Evolutionary conservation across 805 yeast species (phyloP), one percentile per base, ranked within the genome.

Genomic region (Nakazawaea ernobii): DNA sequence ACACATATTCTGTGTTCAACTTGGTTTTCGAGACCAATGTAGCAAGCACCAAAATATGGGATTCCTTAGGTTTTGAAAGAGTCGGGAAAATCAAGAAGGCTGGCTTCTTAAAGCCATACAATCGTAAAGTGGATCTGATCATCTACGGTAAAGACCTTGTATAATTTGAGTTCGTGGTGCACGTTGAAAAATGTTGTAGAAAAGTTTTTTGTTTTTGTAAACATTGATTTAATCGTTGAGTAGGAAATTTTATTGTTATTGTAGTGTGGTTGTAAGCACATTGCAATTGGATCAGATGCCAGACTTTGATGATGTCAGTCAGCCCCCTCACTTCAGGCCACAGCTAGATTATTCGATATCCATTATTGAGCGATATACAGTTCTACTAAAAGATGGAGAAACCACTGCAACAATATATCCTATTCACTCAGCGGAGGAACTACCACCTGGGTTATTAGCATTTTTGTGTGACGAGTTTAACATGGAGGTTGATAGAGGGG

Each of bases 321-420:
- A 77, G 53, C 68, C 75, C 11, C 69, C 74, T 9, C 71, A 69
- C 52, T 73, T 62, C 59, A 60, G 75, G 54, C 73, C 69, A 8
- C 75, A 62, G 56, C 62, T 64, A 43, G 74, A 65, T 33, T 70
- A 66, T 56, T 57, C 66, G 13, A 43, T 48, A 14, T 28, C 57
- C 42, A 55, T 54, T 8, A 73, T 80, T 30, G 81, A 76, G 44
- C 79, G 94, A 6, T 81, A 83, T 56, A 87, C 95, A 1, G 87
- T 89, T 2, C 67, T 89, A 10, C 70, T 90, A 27, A 84, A 86
- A 59, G 97, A 91, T 63, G 89, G 92, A 14, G 94, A 87, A 54
- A 90, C 97, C 1, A 80, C 91, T 0, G 97, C 97, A 1, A 91
- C 97, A 3, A 83, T 94, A 50, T 89, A 88, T 59, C 98, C 99